phyloP scores from a whole-genome alignment of 2,329 filamentous ascomycete genomes.

The Fusarium pilosicola region DNA sequence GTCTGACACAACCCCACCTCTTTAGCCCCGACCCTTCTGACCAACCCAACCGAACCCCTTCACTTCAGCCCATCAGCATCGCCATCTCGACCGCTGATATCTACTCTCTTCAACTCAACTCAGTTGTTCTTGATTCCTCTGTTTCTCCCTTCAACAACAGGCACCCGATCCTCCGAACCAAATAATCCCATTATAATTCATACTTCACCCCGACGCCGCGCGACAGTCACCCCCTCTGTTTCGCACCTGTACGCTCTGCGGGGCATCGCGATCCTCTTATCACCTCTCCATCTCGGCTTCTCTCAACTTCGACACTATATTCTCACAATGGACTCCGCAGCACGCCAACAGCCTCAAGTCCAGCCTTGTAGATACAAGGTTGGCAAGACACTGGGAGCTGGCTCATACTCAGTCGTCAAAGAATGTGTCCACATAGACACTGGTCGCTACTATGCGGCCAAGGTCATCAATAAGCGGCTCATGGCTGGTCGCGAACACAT shows the following conservation, averaged over 20 bases:
- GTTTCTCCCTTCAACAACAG: neutral
- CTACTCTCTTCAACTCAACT: constrained; percentile 10
- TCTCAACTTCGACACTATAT: constrained; percentile 12
- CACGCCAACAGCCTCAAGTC: constrained; percentile 66
- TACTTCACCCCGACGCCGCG: neutral
- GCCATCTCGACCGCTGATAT: constrained; percentile 20
- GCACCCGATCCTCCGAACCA: neutral
- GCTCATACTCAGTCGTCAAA: constrained; percentile 98
- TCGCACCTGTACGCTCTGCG: constrained; percentile 20
- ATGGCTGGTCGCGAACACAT: constrained; percentile 99
- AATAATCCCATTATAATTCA: neutral
- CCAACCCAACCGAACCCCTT: constrained; percentile 22
- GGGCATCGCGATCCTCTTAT: constrained; percentile 28
- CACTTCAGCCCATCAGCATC: constrained; percentile 21
- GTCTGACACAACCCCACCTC: constrained; percentile 23
- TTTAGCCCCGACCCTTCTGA: constrained; percentile 15
- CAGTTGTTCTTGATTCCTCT: neutral
- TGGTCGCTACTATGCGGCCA: constrained; percentile 96
- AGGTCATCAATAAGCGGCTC: constrained; percentile 98
- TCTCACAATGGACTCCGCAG: constrained; percentile 36
- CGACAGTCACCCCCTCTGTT: neutral
- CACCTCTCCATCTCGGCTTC: neutral
- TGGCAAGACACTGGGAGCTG: constrained; percentile 94
- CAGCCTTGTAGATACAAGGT: constrained; percentile 99
- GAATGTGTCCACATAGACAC: constrained; percentile 99